Percentiles rank a stretch among this genome's conserved stretches.
Conservation (phyloP, 1,284 basidiomycete species). For the Leccinum pachyderme region DNA sequence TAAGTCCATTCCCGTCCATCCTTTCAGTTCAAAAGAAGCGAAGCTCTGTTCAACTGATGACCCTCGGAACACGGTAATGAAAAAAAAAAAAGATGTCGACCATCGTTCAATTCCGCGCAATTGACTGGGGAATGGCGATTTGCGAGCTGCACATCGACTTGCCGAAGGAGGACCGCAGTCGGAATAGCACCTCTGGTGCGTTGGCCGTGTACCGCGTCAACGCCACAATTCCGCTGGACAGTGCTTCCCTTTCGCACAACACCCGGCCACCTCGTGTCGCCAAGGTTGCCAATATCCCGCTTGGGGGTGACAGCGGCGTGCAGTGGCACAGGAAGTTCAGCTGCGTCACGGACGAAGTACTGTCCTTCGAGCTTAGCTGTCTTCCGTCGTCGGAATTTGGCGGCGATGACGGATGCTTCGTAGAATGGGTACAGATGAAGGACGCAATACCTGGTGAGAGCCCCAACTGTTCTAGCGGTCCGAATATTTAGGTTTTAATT, state of each 20-base stretch:
- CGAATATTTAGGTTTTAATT: not conserved
- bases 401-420: conserved; percentile 6
- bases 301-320: conserved; percentile 1
- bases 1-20: conserved; percentile 5
- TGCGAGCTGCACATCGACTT: conserved; percentile 17
- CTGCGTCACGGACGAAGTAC: conserved; percentile 12
- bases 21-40: not conserved
- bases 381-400: conserved; percentile 10
- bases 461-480: no score
- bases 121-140: conserved; percentile 21
- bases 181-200: conserved; percentile 4
- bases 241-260: conserved; percentile 10
- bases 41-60: not conserved
- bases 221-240: conserved; percentile 13
- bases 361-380: conserved; percentile 16
- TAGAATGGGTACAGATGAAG: conserved; percentile 20
- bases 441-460: conserved; percentile 10
- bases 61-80: not conserved
- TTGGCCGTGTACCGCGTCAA: conserved; percentile 15
- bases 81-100: conserved; percentile 18
- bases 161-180: conserved; percentile 5
- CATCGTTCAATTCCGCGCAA: conserved; percentile 15
- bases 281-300: conserved; percentile 7
- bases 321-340: conserved; percentile 16
- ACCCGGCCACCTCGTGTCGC: conserved; percentile 11